Evolutionary conservation across 129 eudicot genomes (phyloP).

Genomic region (Ambrosia trifida): DNA sequence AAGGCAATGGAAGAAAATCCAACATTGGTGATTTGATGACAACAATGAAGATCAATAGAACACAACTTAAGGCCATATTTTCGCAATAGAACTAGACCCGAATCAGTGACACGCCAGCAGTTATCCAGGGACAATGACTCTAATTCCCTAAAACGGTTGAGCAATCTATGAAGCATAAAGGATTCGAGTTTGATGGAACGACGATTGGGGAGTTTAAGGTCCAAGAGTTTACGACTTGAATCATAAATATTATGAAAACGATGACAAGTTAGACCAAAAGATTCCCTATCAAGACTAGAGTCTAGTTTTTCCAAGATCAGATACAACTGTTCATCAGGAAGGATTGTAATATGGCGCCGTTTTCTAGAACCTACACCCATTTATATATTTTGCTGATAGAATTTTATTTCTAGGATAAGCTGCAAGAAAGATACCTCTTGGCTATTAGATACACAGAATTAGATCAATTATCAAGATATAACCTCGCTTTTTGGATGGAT

Average conservation of each 20-base stretch:
- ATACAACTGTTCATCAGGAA: slow-evolving; percentile 56
- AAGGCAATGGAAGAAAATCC: slow-evolving; percentile 30
- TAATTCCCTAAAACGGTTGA: slow-evolving; percentile 47
- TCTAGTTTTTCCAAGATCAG: slow-evolving; percentile 47
- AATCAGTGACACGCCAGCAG: slow-evolving; percentile 45
- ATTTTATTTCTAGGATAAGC: too few relatives aligned
- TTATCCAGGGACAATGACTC: slow-evolving; percentile 50
- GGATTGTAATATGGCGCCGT: slow-evolving; percentile 8
- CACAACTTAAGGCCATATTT: slow-evolving; percentile 43
- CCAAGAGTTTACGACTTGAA: slow-evolving; percentile 43
- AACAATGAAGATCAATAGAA: slow-evolving; percentile 49
- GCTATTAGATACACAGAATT: too few relatives aligned
- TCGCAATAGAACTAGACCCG: slow-evolving; percentile 35
- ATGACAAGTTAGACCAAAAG: too few relatives aligned
- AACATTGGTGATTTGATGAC: slow-evolving; percentile 31
- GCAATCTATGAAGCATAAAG: slow-evolving; percentile 35
- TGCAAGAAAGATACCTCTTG: too few relatives aligned
- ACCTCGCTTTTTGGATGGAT: too few relatives aligned
- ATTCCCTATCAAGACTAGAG: too few relatives aligned
- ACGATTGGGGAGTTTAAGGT: slow-evolving; percentile 8
- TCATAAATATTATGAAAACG: too few relatives aligned
- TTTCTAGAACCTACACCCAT: background rate
- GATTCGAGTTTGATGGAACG: background rate
- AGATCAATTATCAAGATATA: too few relatives aligned
- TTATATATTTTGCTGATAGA: background rate